Evolutionary conservation across 2,329 filamentous ascomycete genomes (phyloP).

Genomic region (Aureobasidium mangrovei): DNA sequence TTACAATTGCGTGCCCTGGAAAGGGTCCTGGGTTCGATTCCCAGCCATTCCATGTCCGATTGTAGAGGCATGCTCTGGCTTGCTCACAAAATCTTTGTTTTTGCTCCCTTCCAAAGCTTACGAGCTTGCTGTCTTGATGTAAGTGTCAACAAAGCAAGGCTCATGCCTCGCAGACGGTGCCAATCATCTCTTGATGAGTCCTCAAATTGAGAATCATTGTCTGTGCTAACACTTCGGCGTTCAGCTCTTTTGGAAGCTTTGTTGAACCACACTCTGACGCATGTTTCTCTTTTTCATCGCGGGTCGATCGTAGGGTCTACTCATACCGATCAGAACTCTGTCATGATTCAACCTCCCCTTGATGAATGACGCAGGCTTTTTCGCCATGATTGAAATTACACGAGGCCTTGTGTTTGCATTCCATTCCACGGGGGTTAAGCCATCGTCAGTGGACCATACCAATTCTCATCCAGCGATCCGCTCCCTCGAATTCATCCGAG

Average conservation of each 20-base stretch:
- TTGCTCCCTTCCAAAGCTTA: neutral
- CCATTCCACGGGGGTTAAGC: too few species aligned
- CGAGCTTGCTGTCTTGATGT: neutral
- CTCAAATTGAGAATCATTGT: too few species aligned
- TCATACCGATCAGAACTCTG: too few species aligned
- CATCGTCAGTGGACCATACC: too few species aligned
- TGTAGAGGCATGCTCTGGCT: neutral
- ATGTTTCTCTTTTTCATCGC: neutral
- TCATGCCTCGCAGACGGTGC: too few species aligned
- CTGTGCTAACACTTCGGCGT: neutral
- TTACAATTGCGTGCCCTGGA: neutral
- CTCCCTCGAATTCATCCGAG: too few species aligned
- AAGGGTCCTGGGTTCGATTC: neutral
- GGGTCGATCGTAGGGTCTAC: neutral
- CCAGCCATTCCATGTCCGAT: neutral
- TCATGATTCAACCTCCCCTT: too few species aligned
- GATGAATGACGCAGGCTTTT: too few species aligned
- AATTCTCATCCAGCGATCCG: too few species aligned
- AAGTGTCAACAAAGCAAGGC: neutral
- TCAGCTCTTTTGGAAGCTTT: neutral
- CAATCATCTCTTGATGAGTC: too few species aligned
- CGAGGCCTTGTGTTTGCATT: too few species aligned
- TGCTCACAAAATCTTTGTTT: neutral
- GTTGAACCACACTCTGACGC: neutral
- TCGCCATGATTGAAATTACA: too few species aligned